Evolutionary conservation across 176 grass and related monocot species (phyloP).

Genomic region (Pontederia paniculata): DNA sequence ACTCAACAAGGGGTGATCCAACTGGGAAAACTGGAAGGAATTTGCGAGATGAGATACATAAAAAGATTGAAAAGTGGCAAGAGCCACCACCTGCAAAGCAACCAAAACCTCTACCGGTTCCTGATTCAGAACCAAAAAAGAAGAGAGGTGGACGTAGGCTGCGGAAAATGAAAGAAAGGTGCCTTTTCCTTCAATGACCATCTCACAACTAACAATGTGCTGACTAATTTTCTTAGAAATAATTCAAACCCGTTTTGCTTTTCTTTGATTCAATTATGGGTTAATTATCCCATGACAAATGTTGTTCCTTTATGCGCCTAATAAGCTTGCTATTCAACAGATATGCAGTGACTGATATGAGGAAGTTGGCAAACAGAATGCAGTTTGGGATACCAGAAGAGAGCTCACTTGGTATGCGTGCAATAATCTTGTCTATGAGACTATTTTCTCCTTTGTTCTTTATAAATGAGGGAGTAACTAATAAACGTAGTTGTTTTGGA

Average conservation of each 20-base stretch:
- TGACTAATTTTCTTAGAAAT: neutral
- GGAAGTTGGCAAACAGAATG: conserved; percentile 85
- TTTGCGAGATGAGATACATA: conserved; percentile 61
- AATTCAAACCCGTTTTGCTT: neutral
- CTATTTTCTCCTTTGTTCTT: no score
- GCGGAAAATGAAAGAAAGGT: conserved; percentile 96
- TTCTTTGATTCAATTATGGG: neutral
- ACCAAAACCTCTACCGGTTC: conserved; percentile 80
- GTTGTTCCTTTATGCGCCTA: conserved; percentile 7
- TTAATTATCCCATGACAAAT: conserved; percentile 6
- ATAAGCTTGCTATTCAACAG: conserved; percentile 27
- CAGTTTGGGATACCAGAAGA: conserved; percentile 81
- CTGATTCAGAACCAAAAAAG: conserved; percentile 72
- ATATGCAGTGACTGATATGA: conserved; percentile 79
- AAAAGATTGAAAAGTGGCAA: conserved; percentile 94
- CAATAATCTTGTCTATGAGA: neutral
- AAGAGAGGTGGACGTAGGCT: conserved; percentile 60
- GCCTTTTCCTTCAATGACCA: neutral
- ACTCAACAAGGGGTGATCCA: conserved; percentile 79
- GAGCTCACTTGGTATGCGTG: conserved; percentile 56
- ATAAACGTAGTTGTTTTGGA: no score
- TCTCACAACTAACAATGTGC: neutral
- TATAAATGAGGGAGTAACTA: no score
- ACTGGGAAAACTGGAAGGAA: conserved; percentile 69
- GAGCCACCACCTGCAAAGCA: conserved; percentile 82